Base-by-base conservation (phyloP, 306 rosid genomes). In the Castanea mollissima region DNA sequence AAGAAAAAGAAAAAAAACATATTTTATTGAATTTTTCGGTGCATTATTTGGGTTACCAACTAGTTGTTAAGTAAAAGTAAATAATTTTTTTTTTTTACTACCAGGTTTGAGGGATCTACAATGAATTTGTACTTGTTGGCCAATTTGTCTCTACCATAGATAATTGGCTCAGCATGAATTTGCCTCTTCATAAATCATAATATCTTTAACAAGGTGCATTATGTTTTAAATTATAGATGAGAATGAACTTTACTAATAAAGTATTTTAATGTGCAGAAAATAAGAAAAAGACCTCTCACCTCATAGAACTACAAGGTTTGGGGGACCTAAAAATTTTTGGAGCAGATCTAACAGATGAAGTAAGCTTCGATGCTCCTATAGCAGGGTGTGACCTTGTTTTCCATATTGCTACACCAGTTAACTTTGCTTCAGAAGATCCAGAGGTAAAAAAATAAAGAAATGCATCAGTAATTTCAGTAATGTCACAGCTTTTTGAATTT, bases 331-430 rank as follows among this genome's bases (percentile, higher is more conserved):
- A 82, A 9, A 85, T 93, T 58, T 88, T 89, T 29, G 82, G 80
- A 62, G 97, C 88, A 72, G 97, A 93, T 51, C 85, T 93, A 75
- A 87, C 93, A 5, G 86, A 81, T 35, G 97, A 86, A 44, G 88
- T 74, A 38, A 77, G 89, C 72, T 91, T 93, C 59, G 94, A 91
- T 81, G 91, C 88, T 25, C 92, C 98, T 1, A 68, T 91, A 63
- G 82, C 87, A 21, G 94, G 89, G 16, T 93, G 93, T 87, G 90
- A 93, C 23, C 71, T 89, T 49, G 98, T 93, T 64, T 93, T 91
- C 86, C 94, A 91, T 74, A 85, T 93, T 57, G 98, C 98, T n/a
- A 91, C 97, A 4, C 98, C 97, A 5, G 92, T 93, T 35, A 67
- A 91, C 85, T 90, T 93, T 77, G 93, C 90, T 75, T 93, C 98